Conservation (phyloP, 2,329 filamentous ascomycete genomes). For the Nemania serpens region DNA sequence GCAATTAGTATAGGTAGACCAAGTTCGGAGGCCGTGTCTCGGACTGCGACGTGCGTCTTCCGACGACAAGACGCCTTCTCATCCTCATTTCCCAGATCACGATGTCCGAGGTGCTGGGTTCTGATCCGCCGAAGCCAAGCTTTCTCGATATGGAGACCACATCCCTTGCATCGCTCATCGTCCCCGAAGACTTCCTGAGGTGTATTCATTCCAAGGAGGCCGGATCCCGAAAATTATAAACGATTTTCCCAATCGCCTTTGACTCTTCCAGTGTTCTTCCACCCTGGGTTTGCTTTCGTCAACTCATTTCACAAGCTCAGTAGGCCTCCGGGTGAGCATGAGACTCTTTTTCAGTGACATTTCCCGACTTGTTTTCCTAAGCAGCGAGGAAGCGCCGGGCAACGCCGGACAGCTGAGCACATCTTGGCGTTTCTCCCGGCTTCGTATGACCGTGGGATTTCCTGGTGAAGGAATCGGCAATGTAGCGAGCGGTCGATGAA, state of each 20-base stretch:
- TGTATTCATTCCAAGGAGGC: not conserved
- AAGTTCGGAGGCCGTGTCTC: too few relatives aligned
- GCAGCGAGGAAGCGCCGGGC: too few relatives aligned
- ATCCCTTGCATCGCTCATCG: not conserved
- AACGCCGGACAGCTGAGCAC: too few relatives aligned
- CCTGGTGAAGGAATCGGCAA: not conserved
- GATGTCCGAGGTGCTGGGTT: too few relatives aligned
- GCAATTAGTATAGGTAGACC: too few relatives aligned
- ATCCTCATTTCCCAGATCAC: too few relatives aligned
- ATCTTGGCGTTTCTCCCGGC: not conserved
- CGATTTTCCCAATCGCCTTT: not conserved
- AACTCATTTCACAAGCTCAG: not conserved
- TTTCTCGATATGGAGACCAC: not conserved
- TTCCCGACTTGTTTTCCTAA: not conserved
- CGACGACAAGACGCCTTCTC: too few relatives aligned
- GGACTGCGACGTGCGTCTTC: too few relatives aligned
- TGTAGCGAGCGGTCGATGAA: not conserved
- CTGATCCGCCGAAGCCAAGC: not conserved
- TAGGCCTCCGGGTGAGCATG: not conserved
- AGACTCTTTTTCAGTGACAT: not conserved
- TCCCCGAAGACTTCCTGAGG: not conserved
- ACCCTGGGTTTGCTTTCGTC: not conserved
- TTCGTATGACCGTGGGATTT: not conserved
- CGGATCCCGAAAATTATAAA: not conserved
- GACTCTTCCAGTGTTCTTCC: not conserved